Evolutionary conservation across 768 basidiomycete genomes (phyloP).

Genomic region (Termitomyces sp.): DNA sequence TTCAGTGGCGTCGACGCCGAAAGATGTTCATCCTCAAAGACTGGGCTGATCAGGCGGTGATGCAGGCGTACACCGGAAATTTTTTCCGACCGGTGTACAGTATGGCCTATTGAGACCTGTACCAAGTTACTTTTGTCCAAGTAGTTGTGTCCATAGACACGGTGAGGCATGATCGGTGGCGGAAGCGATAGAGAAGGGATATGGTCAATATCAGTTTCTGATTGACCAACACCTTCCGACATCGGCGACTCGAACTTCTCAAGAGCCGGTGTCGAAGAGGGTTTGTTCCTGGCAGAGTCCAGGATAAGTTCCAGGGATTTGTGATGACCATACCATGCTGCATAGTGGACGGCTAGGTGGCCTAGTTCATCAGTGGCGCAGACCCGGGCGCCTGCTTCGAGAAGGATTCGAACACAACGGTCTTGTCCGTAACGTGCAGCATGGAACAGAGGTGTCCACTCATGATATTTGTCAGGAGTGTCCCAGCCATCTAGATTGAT

Average conservation of each 20-base stretch:
- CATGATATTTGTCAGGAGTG: conserved; percentile 91
- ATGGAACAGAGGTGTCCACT: conserved; percentile 97
- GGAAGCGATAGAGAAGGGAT: conserved; percentile 95
- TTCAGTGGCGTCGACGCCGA: conserved; percentile 83
- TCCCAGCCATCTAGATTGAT: conserved; percentile 77
- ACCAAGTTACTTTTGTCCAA: conserved; percentile 84
- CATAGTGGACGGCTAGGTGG: conserved; percentile 86
- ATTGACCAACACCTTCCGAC: conserved; percentile 29
- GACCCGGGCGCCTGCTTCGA: conserved; percentile 78
- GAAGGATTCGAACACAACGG: conserved; percentile 70
- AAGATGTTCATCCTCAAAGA: conserved; percentile 62
- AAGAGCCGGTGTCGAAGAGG: conserved; percentile 20
- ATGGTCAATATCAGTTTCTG: conserved; percentile 77
- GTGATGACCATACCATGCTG: conserved; percentile 93
- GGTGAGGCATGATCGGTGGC: conserved; percentile 97
- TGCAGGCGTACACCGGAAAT: conserved; percentile 60
- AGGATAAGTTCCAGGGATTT: conserved; percentile 63
- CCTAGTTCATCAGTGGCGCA: conserved; percentile 79
- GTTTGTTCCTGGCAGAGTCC: conserved; percentile 31
- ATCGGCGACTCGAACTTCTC: conserved; percentile 35
- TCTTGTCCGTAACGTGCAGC: conserved; percentile 84
- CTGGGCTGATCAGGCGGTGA: conserved; percentile 69
- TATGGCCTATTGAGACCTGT: conserved; percentile 79
- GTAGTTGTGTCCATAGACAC: conserved; percentile 96
- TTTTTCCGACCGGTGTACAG: conserved; percentile 34